A percentile compares a stretch with the other conserved stretches of the same genome.
Conservation (phyloP, 2,329 filamentous ascomycete genomes). For the Fusarium papillatum region DNA sequence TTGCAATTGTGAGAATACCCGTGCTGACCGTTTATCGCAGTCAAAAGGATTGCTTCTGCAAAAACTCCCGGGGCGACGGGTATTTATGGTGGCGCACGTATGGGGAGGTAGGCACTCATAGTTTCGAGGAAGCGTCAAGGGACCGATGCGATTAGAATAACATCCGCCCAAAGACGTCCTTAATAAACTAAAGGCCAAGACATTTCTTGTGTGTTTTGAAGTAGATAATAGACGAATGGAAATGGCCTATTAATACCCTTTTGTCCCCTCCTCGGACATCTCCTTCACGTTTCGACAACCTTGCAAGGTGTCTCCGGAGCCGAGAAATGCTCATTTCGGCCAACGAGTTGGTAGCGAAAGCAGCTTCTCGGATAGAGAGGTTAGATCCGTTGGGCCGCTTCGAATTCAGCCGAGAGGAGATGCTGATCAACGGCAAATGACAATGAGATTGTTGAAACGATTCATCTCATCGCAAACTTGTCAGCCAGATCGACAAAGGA, state of each 20-base stretch:
- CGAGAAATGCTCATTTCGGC: background rate
- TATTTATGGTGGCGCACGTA: background rate
- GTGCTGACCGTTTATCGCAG: conserved; percentile 9
- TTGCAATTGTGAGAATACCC: background rate
- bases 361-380: background rate
- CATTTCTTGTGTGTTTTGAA: background rate
- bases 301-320: background rate
- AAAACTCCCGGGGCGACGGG: background rate
- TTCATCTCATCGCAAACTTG: background rate
- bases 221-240: background rate
- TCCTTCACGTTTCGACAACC: background rate
- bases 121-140: background rate
- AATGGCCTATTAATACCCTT: background rate
- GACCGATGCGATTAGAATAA: background rate
- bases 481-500: background rate
- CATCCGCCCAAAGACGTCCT: too few relatives aligned
- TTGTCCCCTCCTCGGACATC: background rate
- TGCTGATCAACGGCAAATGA: background rate
- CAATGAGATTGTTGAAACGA: background rate
- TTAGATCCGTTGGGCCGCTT: background rate
- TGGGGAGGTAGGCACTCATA: background rate
- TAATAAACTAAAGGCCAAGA: background rate
- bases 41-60: conserved; percentile 16
- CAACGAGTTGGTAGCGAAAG: background rate
- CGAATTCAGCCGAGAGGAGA: background rate